These are phyloP conservation scores for Arthrobotrys conoides DNA, from an alignment of 2,329 filamentous ascomycete species.

Conservation along the genomic window DNA sequence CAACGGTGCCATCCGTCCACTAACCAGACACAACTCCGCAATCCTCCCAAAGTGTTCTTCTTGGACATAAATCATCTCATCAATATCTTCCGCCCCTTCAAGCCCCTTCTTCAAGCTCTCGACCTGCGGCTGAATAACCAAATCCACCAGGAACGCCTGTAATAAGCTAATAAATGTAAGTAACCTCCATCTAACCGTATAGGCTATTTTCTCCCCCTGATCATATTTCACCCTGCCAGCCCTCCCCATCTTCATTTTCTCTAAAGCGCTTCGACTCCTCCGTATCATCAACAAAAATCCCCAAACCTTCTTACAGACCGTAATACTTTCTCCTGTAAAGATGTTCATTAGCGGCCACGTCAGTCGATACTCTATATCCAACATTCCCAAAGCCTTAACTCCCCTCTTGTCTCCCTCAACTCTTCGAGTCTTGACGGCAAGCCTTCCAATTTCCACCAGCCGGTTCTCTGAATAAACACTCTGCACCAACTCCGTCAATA, in stretches of 20 bases:
- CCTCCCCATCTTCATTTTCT: constrained; percentile 44
- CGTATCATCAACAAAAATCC: constrained; percentile 54
- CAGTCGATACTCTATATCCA: constrained; percentile 51
- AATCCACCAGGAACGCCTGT: constrained; percentile 52
- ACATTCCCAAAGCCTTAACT: constrained; percentile 43
- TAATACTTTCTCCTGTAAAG: constrained; percentile 42
- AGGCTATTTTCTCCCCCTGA: constrained; percentile 29
- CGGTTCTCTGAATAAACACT: constrained; percentile 75
- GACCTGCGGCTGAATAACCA: constrained; percentile 51
- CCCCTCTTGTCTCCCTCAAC: constrained; percentile 26
- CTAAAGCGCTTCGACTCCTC: constrained; percentile 39
- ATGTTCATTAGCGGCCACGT: constrained; percentile 46
- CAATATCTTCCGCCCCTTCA: constrained; percentile 49
- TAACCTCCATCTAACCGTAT: constrained; percentile 47
- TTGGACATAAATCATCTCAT: constrained; percentile 58
- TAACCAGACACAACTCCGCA: constrained; percentile 52
- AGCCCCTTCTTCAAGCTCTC: constrained; percentile 37
- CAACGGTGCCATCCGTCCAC: constrained; percentile 49
- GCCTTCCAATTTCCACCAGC: constrained; percentile 73
- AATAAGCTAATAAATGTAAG: constrained; percentile 54
- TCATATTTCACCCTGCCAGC: constrained; percentile 21
- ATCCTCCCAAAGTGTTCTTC: constrained; percentile 53
- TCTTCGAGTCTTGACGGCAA: constrained; percentile 66
- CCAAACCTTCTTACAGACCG: constrained; percentile 48
- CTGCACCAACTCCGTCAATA: constrained; percentile 82